Base-by-base conservation (phyloP, 352 stramenopile genomes). In the Phytophthora constricta region DNA sequence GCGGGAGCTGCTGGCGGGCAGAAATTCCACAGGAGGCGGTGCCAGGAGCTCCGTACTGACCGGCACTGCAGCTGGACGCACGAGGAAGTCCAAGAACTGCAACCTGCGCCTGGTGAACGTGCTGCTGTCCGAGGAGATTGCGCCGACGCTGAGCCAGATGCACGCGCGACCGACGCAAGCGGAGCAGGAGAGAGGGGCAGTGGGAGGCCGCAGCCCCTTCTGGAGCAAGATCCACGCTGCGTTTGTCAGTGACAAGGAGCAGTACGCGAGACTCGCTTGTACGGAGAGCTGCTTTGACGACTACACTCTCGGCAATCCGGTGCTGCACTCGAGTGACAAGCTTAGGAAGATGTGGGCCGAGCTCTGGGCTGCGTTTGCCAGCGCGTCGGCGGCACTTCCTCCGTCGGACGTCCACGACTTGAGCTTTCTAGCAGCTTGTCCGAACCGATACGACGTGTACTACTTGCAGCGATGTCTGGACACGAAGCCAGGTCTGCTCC, bases 41-140 rank as follows among this genome's bases (percentile, higher is more conserved):
- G 42, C 46, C 2, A 27, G 25, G 1, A 19, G 33, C 1, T 14
- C 50, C 16, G 13, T 51, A 9, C 31, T 68, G 11, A 47, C 49
- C 14, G 23, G 56, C n/a, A 41, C 41, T 26, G 39, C 55, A 11
- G 42, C 60, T 19, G 23, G 59, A 25, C 47, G 62, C 5, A 65
- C 62, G 13, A 45, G 62, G 20, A 70, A 65, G 55, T 65, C 62
- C 28, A 70, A 70, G 55, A 70, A 70, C 28, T 70, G 62, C 62
- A 70, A 65, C 20, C 42, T 70, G 14, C 47, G 62, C n/a, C 56
- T 70, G 22, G 55, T 65, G 26, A 70, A 65, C 28, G 62, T 70
- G 39, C 42, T 70, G 20, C 65, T 53, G 39, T 70, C 62, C 2
- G 62, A 61, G 1, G 20, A 14, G 9, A 65, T 65, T 47, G 48